Conservation (phyloP, 208 protist genomes). For the Novymonas esmeraldas region DNA sequence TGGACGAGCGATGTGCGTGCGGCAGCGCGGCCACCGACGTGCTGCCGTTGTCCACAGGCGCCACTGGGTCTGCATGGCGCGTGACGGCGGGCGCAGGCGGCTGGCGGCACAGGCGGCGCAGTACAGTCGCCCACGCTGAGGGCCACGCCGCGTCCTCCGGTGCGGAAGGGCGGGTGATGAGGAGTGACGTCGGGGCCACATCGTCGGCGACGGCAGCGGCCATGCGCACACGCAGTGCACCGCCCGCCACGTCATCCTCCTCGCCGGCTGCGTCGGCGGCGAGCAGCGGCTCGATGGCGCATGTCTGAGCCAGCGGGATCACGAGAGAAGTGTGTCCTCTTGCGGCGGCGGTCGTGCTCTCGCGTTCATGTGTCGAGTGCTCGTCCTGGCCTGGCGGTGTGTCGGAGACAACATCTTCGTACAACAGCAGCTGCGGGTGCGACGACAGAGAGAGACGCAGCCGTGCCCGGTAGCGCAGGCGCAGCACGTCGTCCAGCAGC, state of each 20-base stretch:
- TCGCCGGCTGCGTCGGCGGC: too few relatives aligned
- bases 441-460: constrained; percentile 24
- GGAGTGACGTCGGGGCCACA: background rate
- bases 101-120: constrained; percentile 6
- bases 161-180: constrained; percentile 1
- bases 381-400: too few relatives aligned
- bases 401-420: constrained; percentile 3
- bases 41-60: too few relatives aligned
- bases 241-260: background rate
- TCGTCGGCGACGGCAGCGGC: background rate
- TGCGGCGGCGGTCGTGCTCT: too few relatives aligned
- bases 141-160: background rate
- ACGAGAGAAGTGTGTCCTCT: background rate
- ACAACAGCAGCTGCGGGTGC: constrained; percentile 12
- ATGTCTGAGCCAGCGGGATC: constrained; percentile 16
- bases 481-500: constrained; percentile 26
- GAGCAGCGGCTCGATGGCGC: constrained; percentile 6
- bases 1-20: too few relatives aligned
- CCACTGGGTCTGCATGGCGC: too few relatives aligned
- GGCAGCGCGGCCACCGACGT: too few relatives aligned
- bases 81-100: background rate
- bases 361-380: too few relatives aligned
- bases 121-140: constrained; percentile 11
- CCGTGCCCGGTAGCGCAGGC: constrained; percentile 25
- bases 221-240: background rate